phyloP scores from a whole-genome alignment of 2,329 filamentous ascomycete genomes.

The Zelopaecilomyces penicillatus region DNA sequence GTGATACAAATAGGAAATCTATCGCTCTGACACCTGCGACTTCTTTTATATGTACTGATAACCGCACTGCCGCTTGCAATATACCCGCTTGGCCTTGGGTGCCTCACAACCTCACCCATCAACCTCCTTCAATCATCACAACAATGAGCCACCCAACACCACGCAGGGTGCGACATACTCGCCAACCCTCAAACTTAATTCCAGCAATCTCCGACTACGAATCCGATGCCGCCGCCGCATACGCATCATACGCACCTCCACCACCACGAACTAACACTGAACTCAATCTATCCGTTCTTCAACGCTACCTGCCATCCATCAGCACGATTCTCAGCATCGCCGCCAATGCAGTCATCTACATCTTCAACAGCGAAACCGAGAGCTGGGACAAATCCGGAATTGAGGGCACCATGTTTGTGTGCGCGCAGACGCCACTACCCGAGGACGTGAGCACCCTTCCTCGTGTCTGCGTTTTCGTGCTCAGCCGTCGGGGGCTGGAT shows the following conservation, averaged over 20 bases:
- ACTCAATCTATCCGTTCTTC: slow-evolving; percentile 78
- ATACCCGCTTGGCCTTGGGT: too few species aligned
- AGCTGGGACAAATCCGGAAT: slow-evolving; percentile 79
- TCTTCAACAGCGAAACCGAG: slow-evolving; percentile 55
- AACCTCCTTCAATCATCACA: neutral
- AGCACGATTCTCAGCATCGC: slow-evolving; percentile 68
- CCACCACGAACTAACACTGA: slow-evolving; percentile 68
- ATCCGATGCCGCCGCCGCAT: slow-evolving; percentile 48
- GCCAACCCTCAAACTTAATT: slow-evolving; percentile 32
- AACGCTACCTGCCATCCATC: slow-evolving; percentile 70
- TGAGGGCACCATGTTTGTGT: slow-evolving; percentile 86
- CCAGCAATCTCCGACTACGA: slow-evolving; percentile 53
- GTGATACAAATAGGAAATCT: too few species aligned
- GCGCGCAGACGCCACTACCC: slow-evolving; percentile 46
- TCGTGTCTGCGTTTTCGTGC: slow-evolving; percentile 56
- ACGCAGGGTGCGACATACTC: slow-evolving; percentile 30
- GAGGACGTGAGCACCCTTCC: slow-evolving; percentile 25
- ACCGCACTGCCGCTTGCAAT: too few species aligned
- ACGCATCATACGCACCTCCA: slow-evolving; percentile 32
- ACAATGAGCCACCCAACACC: slow-evolving; percentile 38
- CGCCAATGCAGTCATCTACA: slow-evolving; percentile 80
- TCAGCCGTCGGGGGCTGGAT: slow-evolving; percentile 63
- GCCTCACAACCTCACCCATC: neutral
- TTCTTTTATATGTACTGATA: too few species aligned
- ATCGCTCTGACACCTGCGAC: too few species aligned